Conservation (phyloP, 1,284 basidiomycete genomes). For the Irpex sp. region DNA sequence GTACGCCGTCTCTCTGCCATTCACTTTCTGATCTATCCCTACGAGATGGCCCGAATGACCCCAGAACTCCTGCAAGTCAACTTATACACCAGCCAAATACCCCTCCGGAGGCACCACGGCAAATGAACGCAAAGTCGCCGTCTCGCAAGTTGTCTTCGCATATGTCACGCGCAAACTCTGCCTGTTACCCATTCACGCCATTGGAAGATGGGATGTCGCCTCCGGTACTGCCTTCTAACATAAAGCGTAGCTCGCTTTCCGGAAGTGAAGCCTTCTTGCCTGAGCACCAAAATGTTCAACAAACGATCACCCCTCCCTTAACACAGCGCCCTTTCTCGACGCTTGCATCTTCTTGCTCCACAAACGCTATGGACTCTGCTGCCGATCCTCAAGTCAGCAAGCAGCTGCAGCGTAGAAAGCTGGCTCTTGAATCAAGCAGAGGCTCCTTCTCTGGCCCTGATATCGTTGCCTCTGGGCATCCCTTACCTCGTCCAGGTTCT, state of each 20-base stretch:
- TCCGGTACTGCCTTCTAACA: neutral
- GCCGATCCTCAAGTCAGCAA: neutral
- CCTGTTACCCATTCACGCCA: neutral
- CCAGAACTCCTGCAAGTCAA: neutral
- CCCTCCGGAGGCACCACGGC: neutral
- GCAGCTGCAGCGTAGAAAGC: neutral
- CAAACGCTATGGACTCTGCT: too few species aligned
- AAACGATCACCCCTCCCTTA: neutral
- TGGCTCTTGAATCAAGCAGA: neutral
- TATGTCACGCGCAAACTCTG: neutral
- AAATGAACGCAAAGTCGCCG: neutral
- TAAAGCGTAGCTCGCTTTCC: neutral
- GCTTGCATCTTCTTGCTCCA: neutral
- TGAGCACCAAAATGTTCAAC: neutral
- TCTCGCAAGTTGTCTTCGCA: neutral
- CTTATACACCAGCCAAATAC: neutral
- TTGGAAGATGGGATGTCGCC: neutral
- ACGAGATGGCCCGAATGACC: neutral
- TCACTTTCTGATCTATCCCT: neutral
- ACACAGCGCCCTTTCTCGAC: neutral
- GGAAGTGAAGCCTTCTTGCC: neutral
- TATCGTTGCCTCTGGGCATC: neutral
- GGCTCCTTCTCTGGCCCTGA: neutral
- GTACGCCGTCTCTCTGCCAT: neutral
- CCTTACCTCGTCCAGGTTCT: neutral